Percentiles rank a stretch among this genome's conserved stretches.
Conservation (phyloP, 257 asterid species). For the Penstemon barbatus region DNA sequence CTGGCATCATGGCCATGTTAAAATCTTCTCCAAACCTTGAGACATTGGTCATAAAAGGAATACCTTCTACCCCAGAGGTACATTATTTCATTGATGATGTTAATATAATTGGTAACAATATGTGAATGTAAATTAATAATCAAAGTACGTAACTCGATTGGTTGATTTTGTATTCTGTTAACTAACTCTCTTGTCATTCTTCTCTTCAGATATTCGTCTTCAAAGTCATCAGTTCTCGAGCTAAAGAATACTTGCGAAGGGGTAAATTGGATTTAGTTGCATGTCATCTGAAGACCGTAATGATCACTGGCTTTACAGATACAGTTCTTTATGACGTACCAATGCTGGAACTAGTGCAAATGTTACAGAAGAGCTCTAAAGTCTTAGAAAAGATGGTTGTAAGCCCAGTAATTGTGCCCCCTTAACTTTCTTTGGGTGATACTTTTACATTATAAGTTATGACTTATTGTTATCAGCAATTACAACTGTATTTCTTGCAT, state of each 20-base stretch:
- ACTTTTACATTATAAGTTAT: too few species aligned
- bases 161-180: background rate
- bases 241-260: background rate
- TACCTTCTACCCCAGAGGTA: background rate
- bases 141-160: background rate
- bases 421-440: too few species aligned
- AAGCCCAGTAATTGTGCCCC: too few species aligned
- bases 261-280: background rate
- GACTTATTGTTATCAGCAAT: too few species aligned
- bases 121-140: too few species aligned
- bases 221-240: background rate
- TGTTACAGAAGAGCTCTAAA: too few species aligned
- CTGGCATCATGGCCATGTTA: conserved; percentile 18
- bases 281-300: conserved; percentile 22
- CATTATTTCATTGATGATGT: background rate
- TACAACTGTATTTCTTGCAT: too few species aligned
- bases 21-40: conserved; percentile 26
- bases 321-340: too few species aligned
- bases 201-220: background rate
- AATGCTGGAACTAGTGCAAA: too few species aligned
- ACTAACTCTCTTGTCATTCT: background rate
- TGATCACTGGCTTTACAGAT: background rate
- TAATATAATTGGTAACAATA: background rate
- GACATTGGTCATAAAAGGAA: conserved; percentile 18
- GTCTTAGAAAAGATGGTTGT: too few species aligned